phyloP scores from a whole-genome alignment of 177 flowering plant genomes.

The Telopea speciosissima region DNA sequence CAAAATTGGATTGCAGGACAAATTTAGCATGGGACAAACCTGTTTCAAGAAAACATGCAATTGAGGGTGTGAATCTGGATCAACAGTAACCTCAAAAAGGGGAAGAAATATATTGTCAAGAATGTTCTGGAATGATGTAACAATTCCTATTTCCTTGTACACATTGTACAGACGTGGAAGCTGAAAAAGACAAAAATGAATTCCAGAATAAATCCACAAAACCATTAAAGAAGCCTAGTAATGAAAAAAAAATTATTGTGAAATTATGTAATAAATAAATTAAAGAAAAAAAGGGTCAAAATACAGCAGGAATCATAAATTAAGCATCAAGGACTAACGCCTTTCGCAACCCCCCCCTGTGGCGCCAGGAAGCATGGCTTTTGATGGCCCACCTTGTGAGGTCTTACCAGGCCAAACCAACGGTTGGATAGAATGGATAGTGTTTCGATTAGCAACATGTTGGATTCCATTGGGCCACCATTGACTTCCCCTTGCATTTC shows the following conservation, averaged over 20 bases:
- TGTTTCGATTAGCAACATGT: no score
- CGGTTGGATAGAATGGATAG: no score
- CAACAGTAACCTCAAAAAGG: conserved; percentile 83
- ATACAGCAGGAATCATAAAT: background rate
- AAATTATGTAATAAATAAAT: no score
- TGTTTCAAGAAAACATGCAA: conserved; percentile 88
- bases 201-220: background rate
- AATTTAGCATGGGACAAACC: conserved; percentile 33
- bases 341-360: no score
- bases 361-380: no score
- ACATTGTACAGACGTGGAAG: conserved; percentile 89
- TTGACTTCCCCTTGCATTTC: no score
- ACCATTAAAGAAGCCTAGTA: background rate
- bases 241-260: no score
- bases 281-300: no score
- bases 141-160: conserved; percentile 97
- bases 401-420: no score
- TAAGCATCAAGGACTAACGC: background rate
- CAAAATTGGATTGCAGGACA: background rate
- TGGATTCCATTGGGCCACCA: no score
- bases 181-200: conserved; percentile 32
- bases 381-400: no score
- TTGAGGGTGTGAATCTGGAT: conserved; percentile 97
- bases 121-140: conserved; percentile 94
- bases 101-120: conserved; percentile 95